These are phyloP conservation scores for Solanum clarkiae DNA, from an alignment of 257 asterid species.

Conservation along the genomic window DNA sequence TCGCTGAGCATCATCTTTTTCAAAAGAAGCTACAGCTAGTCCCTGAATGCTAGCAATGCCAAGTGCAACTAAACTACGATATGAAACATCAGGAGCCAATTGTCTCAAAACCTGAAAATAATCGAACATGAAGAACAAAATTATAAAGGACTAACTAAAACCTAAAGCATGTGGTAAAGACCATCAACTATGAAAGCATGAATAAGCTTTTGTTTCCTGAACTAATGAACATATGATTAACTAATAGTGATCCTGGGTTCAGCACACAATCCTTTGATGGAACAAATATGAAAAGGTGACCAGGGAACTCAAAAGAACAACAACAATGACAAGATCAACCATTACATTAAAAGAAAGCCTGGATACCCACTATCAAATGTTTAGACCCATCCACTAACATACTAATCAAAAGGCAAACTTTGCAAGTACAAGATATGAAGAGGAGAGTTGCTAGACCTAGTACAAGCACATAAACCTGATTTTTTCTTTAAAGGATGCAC, in stretches of 20 bases:
- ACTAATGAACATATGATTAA: background rate
- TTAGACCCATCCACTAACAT: background rate
- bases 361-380: background rate
- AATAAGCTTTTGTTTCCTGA: background rate
- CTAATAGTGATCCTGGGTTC: background rate
- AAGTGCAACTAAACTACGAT: slow-evolving; percentile 76
- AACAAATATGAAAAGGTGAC: background rate
- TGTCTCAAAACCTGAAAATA: slow-evolving; percentile 76
- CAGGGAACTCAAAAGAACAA: background rate
- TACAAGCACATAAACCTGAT: background rate
- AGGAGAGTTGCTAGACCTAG: background rate
- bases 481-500: background rate
- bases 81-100: slow-evolving; percentile 80
- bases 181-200: background rate
- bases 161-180: background rate
- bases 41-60: slow-evolving; percentile 91
- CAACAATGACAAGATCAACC: background rate
- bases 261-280: background rate
- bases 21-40: slow-evolving; percentile 78
- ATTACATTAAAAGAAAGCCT: background rate
- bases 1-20: slow-evolving; percentile 74
- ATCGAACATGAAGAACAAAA: background rate
- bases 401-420: background rate
- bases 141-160: background rate
- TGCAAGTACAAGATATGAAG: background rate